Conservation (phyloP, 2,329 filamentous ascomycete genomes). For the Aspergillus alliaceus region DNA sequence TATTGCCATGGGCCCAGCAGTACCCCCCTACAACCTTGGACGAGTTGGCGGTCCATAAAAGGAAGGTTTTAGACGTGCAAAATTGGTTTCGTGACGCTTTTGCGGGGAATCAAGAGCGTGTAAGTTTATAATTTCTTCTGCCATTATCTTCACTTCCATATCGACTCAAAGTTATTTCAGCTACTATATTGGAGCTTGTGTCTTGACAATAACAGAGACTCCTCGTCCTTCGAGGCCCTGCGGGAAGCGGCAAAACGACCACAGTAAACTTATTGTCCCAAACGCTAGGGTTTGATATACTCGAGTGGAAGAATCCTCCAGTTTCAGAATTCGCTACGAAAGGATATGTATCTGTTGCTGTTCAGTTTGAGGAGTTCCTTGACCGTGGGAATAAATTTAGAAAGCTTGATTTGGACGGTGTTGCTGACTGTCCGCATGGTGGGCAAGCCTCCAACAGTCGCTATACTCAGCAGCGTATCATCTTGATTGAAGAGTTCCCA, state of each 20-base stretch:
- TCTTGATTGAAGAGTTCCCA: constrained; percentile 80
- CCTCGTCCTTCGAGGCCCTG: constrained; percentile 83
- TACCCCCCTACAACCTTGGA: constrained; percentile 74
- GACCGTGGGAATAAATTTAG: constrained; percentile 77
- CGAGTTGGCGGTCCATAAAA: constrained; percentile 92
- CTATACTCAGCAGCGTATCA: constrained; percentile 49
- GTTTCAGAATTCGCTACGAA: constrained; percentile 60
- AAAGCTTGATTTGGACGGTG: constrained; percentile 57
- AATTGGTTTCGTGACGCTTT: constrained; percentile 78
- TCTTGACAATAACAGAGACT: constrained; percentile 58
- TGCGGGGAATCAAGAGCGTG: constrained; percentile 50
- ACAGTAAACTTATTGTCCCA: constrained; percentile 76
- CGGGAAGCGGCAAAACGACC: constrained; percentile 90
- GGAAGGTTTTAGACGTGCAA: constrained; percentile 83
- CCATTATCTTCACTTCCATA: neutral
- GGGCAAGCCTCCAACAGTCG: constrained; percentile 4
- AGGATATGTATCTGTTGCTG: constrained; percentile 68
- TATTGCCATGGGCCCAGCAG: constrained; percentile 81
- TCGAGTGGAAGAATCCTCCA: constrained; percentile 88
- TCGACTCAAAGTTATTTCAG: neutral
- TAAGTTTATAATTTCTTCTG: constrained; percentile 22
- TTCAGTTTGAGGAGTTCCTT: constrained; percentile 91
- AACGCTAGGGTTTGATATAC: constrained; percentile 71
- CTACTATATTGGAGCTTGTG: neutral
- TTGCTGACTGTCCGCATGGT: neutral